A percentile compares a stretch with the other conserved stretches of the same genome.
Conservation (phyloP, 2,329 filamentous ascomycete species). For the Orbilia blumenaviensis region DNA sequence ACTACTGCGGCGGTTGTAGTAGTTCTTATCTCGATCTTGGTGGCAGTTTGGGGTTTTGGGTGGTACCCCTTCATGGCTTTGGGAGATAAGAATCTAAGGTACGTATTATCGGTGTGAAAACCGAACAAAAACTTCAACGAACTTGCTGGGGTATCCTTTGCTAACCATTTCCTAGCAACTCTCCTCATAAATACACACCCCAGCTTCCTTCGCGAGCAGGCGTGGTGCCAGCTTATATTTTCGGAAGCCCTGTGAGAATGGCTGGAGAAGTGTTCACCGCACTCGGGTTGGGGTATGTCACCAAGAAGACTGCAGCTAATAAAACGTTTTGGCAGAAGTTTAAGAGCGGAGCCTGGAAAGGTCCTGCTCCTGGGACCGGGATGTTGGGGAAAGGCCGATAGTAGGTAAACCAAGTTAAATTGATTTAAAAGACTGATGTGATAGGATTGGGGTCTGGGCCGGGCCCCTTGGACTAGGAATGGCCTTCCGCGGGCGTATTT, state of each 20-base stretch:
- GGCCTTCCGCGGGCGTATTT: too few relatives aligned
- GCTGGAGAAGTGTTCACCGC: background rate
- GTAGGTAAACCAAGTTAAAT: too few relatives aligned
- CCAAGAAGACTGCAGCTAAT: background rate
- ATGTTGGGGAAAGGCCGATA: background rate
- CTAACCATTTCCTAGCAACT: too few relatives aligned
- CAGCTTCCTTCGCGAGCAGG: background rate
- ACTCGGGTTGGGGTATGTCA: constrained; percentile 9
- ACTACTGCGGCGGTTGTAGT: background rate
- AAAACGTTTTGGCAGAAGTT: constrained; percentile 12
- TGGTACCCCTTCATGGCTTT: background rate
- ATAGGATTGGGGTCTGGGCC: background rate
- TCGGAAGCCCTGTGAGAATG: background rate
- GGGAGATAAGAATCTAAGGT: background rate
- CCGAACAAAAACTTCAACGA: background rate
- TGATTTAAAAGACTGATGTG: too few relatives aligned
- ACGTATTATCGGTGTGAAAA: background rate
- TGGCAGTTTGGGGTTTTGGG: background rate
- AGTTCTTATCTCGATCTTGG: background rate
- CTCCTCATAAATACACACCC: background rate
- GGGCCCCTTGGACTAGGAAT: too few relatives aligned
- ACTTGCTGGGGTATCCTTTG: background rate
- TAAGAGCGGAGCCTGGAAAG: background rate
- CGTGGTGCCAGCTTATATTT: background rate
- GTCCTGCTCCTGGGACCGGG: background rate